Evolutionary conservation across 371 early-diverging fungal genomes (phyloP).

Genomic region (Haplosporangium sp.): DNA sequence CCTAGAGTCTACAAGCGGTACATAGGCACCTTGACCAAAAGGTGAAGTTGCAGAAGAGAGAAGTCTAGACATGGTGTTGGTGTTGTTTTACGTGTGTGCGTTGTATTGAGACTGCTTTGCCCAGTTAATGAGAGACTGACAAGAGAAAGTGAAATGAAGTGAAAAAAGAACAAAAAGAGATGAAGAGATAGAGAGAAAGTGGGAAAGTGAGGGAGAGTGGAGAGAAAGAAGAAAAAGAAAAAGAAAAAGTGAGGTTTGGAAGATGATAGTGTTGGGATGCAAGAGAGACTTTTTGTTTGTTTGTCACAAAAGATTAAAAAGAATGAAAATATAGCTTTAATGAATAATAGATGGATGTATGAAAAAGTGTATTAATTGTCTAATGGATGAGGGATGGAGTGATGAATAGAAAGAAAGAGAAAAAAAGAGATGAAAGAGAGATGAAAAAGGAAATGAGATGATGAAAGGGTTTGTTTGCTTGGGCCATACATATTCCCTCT

Average conservation of each 20-base stretch:
- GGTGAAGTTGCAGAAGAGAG: conserved; percentile 42
- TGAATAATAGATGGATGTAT: no score
- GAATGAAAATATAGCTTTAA: no score
- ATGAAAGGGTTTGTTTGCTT: no score
- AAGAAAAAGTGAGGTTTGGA: neutral
- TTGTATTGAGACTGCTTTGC: neutral
- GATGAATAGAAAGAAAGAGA: no score
- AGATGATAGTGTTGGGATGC: no score
- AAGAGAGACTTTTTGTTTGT: no score
- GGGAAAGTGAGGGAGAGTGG: conserved; percentile 6
- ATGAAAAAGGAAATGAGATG: neutral
- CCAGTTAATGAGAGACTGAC: neutral
- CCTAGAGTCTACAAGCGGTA: conserved; percentile 33
- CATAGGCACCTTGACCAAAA: conserved; percentile 41
- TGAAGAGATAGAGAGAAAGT: neutral
- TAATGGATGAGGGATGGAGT: no score
- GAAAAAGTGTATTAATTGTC: no score
- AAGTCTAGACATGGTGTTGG: conserved; percentile 39
- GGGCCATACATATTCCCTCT: no score
- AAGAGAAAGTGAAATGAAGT: neutral
- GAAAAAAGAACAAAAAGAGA: no score
- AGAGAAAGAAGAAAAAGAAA: neutral
- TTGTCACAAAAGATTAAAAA: no score
- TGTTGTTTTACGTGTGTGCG: neutral
- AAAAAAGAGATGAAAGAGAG: no score